These are phyloP conservation scores for Phlebopus sp. DNA, from an alignment of 1,284 basidiomycete genomes.

Conservation along the genomic window DNA sequence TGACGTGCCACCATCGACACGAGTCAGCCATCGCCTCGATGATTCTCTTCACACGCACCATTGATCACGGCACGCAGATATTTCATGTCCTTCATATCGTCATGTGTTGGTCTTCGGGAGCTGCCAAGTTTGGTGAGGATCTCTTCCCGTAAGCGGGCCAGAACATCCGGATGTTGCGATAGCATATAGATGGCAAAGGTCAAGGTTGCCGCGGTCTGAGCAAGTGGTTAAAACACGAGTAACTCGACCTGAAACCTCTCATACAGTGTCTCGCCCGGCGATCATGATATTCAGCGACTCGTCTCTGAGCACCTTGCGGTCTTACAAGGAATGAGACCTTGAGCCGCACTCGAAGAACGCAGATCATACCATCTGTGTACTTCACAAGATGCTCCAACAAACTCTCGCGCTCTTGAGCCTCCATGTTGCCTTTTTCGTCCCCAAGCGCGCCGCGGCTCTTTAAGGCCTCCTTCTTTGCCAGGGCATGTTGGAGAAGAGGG, in stretches of 20 bases:
- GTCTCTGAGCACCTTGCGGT: conserved; percentile 34
- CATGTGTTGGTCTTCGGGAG: conserved; percentile 44
- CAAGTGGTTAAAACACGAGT: conserved; percentile 8
- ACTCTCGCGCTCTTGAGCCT: conserved; percentile 24
- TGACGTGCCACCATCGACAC: conserved; percentile 16
- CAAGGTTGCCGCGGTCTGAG: conserved; percentile 48
- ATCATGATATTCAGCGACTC: conserved; percentile 41
- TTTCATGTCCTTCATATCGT: conserved; percentile 53
- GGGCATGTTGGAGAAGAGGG: conserved; percentile 27
- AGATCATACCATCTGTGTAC: conserved; percentile 27
- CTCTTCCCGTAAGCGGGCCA: conserved; percentile 48
- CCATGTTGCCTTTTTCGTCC: conserved; percentile 3
- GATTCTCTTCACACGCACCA: conserved; percentile 33
- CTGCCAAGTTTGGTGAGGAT: conserved; percentile 46
- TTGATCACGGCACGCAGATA: conserved; percentile 59
- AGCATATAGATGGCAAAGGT: conserved; percentile 56
- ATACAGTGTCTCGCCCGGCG: conserved; percentile 41
- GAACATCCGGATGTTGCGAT: conserved; percentile 46
- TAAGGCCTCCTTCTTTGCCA: conserved; percentile 25
- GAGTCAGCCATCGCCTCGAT: not conserved
- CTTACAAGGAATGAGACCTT: conserved; percentile 18
- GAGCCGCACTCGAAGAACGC: not conserved
- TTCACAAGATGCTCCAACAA: conserved; percentile 31
- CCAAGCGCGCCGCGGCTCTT: not conserved
- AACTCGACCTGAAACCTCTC: conserved; percentile 1